Evolutionary conservation across 139 green algal genomes (phyloP).

Genomic region (Medakamo hakoo): DNA sequence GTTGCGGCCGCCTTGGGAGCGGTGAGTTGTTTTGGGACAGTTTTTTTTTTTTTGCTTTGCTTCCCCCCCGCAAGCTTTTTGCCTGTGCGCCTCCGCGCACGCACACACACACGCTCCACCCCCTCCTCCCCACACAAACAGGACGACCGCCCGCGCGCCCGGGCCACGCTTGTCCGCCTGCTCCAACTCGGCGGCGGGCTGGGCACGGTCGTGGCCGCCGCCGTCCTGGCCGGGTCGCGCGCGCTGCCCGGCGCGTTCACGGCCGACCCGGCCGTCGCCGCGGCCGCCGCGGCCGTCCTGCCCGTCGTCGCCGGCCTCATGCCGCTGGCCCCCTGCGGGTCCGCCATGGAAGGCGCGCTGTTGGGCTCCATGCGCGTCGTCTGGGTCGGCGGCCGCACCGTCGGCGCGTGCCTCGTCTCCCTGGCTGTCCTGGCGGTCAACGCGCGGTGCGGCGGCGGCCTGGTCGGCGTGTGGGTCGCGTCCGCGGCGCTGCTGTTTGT

Average conservation of each 20-base stretch:
- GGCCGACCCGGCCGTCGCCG: conserved; percentile 3
- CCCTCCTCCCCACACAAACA: too few relatives aligned
- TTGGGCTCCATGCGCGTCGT: conserved; percentile 12
- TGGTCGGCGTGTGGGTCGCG: conserved; percentile 17
- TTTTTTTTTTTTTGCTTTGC: too few relatives aligned
- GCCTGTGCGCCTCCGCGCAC: too few relatives aligned
- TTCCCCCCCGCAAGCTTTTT: too few relatives aligned
- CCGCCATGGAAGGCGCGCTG: conserved; percentile 18
- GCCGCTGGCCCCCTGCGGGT: conserved; percentile 17
- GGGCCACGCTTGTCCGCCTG: conserved; percentile 8
- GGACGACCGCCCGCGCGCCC: neutral
- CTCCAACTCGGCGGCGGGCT: conserved; percentile 11
- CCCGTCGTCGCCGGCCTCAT: conserved; percentile 12
- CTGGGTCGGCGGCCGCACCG: conserved; percentile 13
- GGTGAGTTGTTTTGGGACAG: too few relatives aligned
- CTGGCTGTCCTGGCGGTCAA: conserved; percentile 7
- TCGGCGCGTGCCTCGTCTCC: conserved; percentile 1
- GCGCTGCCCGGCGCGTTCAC: conserved; percentile 17
- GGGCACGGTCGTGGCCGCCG: conserved; percentile 1
- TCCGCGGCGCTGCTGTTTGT: too few relatives aligned
- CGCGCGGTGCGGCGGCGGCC: neutral
- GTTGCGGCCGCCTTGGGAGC: conserved; percentile 11
- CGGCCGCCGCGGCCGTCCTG: conserved; percentile 10
- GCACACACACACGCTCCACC: too few relatives aligned
- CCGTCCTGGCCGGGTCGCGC: conserved; percentile 1